Evolutionary conservation across 2,329 filamentous ascomycete genomes (phyloP).

Genomic region (Talaromyces piceae): DNA sequence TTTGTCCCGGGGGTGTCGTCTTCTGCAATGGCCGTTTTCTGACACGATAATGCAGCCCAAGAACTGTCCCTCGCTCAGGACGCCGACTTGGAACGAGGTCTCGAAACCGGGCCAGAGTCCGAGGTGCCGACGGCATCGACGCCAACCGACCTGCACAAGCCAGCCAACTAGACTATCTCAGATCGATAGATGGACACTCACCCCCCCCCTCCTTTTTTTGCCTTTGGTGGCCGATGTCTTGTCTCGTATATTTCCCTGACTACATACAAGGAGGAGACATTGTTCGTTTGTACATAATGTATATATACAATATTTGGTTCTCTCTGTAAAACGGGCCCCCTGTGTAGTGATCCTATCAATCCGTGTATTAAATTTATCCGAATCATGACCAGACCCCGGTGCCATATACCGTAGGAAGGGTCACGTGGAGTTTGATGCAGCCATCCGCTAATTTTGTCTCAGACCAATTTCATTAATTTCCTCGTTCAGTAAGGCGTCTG

Average conservation of each 20-base stretch:
- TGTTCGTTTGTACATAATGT: not conserved
- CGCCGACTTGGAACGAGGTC: slow-evolving; percentile 33
- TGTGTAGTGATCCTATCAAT: no score
- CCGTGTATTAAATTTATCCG: no score
- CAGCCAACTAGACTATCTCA: not conserved
- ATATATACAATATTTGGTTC: not conserved
- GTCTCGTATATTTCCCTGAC: no score
- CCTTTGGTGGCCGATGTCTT: no score
- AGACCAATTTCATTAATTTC: no score
- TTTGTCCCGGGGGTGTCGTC: not conserved
- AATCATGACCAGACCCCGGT: no score
- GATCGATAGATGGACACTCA: not conserved
- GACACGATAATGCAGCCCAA: slow-evolving; percentile 43
- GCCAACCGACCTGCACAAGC: slow-evolving; percentile 2
- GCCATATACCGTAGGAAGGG: no score
- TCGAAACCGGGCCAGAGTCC: slow-evolving; percentile 27
- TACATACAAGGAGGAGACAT: no score
- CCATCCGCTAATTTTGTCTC: no score
- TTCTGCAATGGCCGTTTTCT: not conserved
- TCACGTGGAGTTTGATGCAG: no score
- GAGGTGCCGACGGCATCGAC: slow-evolving; percentile 4
- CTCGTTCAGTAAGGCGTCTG: no score
- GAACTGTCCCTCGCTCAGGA: slow-evolving; percentile 47
- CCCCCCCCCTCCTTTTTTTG: no score
- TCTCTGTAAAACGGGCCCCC: not conserved